A percentile compares a stretch with the other conserved stretches of the same genome.
Conservation (phyloP, 1,139 yeast genomes). For the Scheffersomyces cryptocercus region DNA sequence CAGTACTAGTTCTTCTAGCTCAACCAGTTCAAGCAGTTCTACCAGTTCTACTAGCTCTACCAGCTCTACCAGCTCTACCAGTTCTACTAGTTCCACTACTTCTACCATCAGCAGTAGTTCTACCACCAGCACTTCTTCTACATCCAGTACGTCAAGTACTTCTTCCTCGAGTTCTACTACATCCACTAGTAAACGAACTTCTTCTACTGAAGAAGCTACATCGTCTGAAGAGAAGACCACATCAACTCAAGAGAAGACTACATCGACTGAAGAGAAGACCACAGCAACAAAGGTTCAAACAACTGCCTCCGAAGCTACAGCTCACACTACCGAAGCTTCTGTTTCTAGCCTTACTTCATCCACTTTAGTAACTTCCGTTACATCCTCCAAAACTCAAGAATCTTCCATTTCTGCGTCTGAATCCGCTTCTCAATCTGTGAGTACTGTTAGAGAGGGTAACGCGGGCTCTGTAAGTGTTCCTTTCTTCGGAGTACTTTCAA, state of each 20-base stretch:
- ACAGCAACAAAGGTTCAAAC: not conserved
- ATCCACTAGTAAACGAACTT: not conserved
- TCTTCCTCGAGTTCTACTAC: conserved; percentile 6
- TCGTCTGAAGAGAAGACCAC: too few relatives aligned
- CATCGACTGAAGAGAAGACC: too few relatives aligned
- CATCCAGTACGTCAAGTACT: conserved; percentile 2
- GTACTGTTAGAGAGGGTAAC: not conserved
- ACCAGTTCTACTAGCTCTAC: conserved; percentile 10
- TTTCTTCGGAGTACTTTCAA: not conserved
- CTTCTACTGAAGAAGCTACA: too few relatives aligned
- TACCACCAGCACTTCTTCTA: conserved; percentile 13
- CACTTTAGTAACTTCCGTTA: not conserved
- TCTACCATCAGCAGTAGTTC: conserved; percentile 1
- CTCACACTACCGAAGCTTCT: conserved; percentile 5
- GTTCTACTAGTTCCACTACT: conserved; percentile 5
- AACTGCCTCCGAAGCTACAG: conserved; percentile 2
- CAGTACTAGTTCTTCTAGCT: conserved; percentile 6
- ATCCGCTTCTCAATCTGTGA: not conserved
- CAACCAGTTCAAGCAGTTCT: conserved; percentile 11
- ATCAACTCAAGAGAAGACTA: too few relatives aligned
- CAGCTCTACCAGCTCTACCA: conserved; percentile 3
- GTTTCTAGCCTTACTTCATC: conserved; percentile 5
- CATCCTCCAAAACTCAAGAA: not conserved
- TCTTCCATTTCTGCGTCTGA: not conserved
- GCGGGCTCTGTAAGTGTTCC: not conserved